Evolutionary conservation across 352 stramenopile genomes (phyloP), one percentile per base, ranked within the genome.

Genomic region (Pythium rhizo-oryzae): DNA sequence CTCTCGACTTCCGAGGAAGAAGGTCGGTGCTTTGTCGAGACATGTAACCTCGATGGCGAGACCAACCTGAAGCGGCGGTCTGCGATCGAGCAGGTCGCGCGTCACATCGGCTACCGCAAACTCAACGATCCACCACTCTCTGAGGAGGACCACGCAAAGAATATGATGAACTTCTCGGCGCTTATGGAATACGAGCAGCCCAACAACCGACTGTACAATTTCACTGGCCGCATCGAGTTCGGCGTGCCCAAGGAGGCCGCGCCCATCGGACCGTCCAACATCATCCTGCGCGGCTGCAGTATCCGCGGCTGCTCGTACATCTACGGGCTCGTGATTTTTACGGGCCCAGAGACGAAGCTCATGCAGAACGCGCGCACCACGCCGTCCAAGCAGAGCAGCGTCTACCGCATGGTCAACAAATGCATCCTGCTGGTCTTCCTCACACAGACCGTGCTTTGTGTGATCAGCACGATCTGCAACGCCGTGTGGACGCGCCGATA

Each of bases 21-120:
- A 80, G 85, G 85, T 0, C 75, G 78, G 3, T 96, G 80, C 74
- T 98, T 97, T 64, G 83, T 98, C 35, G 94, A 98, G 74, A 98
- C 95, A 11, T 93, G 86, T 56, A 98, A 97, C 68, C 74, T 98
- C 49, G 95, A 98, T 62, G 94, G 95, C 19, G 94, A 98, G 71
- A 98, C 93, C 11, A 98, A 98, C 69, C 69, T 98, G n/a, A 98
- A 98, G 74, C 78, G 78, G 30, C 72, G 85, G 43, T 76, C 68
- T 0, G 82, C 82, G 1, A 81, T 91, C 61, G 77, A 91, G 50
- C 66, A 73, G 24, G 75, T 90, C 25, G 75, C 80, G 5, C 76
- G 77, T 19, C 67, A 85, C 46, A 77, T 89, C 30, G 84, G 84
- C 15, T 90, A 80, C 64, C 77, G 83, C 33, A 79, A 73, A 8